Base-by-base conservation (phyloP, 441 rosid species). In the Breynia disticha region DNA sequence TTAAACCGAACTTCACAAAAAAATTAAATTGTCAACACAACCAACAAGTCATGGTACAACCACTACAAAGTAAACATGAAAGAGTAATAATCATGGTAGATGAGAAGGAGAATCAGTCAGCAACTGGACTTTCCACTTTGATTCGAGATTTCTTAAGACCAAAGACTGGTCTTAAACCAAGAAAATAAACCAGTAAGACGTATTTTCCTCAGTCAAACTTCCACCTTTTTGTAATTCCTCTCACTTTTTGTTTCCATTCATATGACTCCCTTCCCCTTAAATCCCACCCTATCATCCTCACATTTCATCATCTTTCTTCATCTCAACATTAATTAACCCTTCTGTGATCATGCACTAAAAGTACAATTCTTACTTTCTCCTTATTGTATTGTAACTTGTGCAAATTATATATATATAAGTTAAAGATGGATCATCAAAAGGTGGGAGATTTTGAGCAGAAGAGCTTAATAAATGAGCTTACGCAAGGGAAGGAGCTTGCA, bases 401-500 rank as follows among this genome's bases (percentile, higher is more conserved):
- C 35, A 9, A 28, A 9, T 28, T 28, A 28, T 28, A 28, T 9
- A 28, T 28, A 28, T 0, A 4, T 28, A 28, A 28, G n/a, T 6
- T 41, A 9, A 15, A 38, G 32, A 72, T 74, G 82, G 83, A 72
- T 50, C 73, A 72, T 50, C 73, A 43, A 10, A 60, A 11, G 44
- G 44, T 57, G 77, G 78, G 68, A 57, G 86, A 77, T 0, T 66
- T 75, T 83, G 90, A 73, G 74, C 72, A 55, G 71, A 72, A 49
- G 55, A 5, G 19, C 17, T 62, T 85, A 39, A 63, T 78, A 55
- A 66, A 64, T 41, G 96, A 82, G 79, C 67, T 90, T 20, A 61
- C 5, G 0, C 68, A 66, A 56, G 98, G 98, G 61, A 79, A 71
- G 70, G 95, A 83, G 65, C 63, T 71, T 18, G 80, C 93, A 1